A percentile compares a stretch with the other conserved stretches of the same genome.
Conservation (phyloP, 495 filamentous ascomycete species). For the Penicillium canescens region DNA sequence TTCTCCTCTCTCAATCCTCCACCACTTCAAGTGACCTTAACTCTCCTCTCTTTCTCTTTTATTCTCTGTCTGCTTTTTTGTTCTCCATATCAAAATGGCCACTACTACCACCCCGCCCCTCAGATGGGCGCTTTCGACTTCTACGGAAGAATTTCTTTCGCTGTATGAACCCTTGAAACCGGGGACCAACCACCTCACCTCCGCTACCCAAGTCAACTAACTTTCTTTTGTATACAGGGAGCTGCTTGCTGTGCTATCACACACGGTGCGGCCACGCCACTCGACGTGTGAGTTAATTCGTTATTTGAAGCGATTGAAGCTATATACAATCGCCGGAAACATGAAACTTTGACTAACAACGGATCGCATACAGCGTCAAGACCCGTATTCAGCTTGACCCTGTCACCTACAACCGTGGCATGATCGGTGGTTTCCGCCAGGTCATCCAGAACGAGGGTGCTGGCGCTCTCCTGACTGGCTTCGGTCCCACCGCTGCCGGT, state of each 20-base stretch:
- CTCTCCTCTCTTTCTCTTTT: constrained; percentile 22
- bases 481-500: constrained; percentile 83
- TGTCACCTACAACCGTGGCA: constrained; percentile 82
- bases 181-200: no score
- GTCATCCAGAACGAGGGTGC: constrained; percentile 83
- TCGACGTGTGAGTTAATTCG: constrained; percentile 82
- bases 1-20: constrained; percentile 19
- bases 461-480: constrained; percentile 83
- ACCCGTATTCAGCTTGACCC: constrained; percentile 94
- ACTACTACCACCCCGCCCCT: constrained; percentile 43
- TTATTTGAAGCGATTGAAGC: background rate
- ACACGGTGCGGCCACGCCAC: constrained; percentile 87
- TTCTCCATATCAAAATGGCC: constrained; percentile 41
- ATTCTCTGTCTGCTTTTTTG: constrained; percentile 14
- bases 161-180: no score
- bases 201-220: no score
- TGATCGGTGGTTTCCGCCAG: constrained; percentile 84
- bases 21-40: constrained; percentile 17
- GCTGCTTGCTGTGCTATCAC: constrained; percentile 95
- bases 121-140: constrained; percentile 54
- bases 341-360: background rate
- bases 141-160: constrained; percentile 86
- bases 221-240: no score
- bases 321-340: background rate
- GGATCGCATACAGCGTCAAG: constrained; percentile 70